Conservation (phyloP, 2,329 filamentous ascomycete genomes). For the Colletotrichum sojae region DNA sequence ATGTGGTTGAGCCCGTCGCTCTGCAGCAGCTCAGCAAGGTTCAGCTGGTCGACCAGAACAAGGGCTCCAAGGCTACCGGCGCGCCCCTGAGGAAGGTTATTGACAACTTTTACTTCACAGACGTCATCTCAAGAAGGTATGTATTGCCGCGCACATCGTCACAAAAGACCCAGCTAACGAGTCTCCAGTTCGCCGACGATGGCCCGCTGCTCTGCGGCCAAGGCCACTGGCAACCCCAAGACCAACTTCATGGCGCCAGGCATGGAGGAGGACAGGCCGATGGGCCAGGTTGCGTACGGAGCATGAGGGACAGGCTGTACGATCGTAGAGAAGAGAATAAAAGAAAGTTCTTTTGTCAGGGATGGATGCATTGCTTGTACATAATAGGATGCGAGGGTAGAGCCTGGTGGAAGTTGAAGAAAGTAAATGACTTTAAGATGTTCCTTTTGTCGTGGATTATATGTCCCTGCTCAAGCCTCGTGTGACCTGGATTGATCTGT, state of each 20-base stretch:
- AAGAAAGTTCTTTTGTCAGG: constrained; percentile 52
- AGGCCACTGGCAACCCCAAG: constrained; percentile 83
- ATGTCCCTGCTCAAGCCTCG: neutral
- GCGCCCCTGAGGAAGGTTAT: constrained; percentile 86
- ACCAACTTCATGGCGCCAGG: constrained; percentile 86
- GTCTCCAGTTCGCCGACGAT: constrained; percentile 90
- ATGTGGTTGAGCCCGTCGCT: constrained; percentile 87
- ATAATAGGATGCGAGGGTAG: constrained; percentile 52
- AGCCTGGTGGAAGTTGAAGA: constrained; percentile 38
- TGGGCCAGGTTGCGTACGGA: constrained; percentile 74
- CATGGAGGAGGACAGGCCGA: constrained; percentile 72
- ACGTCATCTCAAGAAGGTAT: constrained; percentile 95
- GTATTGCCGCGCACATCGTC: constrained; percentile 48
- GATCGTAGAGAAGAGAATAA: constrained; percentile 51
- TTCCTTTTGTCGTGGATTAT: constrained; percentile 21
- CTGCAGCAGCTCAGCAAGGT: constrained; percentile 87
- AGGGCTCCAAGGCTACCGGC: constrained; percentile 82
- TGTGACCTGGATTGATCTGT: neutral
- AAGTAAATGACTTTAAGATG: constrained; percentile 41
- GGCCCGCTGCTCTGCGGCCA: constrained; percentile 96
- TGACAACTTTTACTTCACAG: constrained; percentile 98
- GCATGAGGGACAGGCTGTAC: constrained; percentile 57
- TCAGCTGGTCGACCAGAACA: constrained; percentile 96
- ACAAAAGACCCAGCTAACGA: constrained; percentile 32
- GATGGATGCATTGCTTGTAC: constrained; percentile 52